Conservation (phyloP, 495 filamentous ascomycete genomes). For the Aspergillus ellipticus region DNA sequence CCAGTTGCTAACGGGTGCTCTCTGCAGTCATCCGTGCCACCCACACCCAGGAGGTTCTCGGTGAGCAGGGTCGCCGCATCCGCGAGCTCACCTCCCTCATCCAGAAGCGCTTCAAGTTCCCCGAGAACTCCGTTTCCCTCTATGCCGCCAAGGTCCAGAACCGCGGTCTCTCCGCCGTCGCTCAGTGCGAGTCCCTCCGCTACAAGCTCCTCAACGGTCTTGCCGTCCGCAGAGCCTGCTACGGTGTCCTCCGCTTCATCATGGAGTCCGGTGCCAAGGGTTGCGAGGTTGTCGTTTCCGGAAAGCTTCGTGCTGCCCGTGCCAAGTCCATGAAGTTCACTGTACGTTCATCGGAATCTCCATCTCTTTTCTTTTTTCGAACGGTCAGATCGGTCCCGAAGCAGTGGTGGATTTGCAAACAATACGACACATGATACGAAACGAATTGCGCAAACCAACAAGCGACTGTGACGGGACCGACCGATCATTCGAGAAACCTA, state of each 20-base stretch:
- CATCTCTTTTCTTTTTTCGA: background rate
- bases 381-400: background rate
- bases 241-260: slow-evolving; percentile 99
- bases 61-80: slow-evolving; percentile 99
- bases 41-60: slow-evolving; percentile 99
- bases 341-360: slow-evolving; percentile 44
- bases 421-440: background rate
- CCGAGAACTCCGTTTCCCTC: slow-evolving; percentile 98
- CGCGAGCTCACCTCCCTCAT: slow-evolving; percentile 99
- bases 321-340: slow-evolving; percentile 99
- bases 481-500: background rate
- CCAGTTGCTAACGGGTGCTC: slow-evolving; percentile 36
- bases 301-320: slow-evolving; percentile 96
- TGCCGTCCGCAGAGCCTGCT: slow-evolving; percentile 95
- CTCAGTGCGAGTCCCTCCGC: slow-evolving; percentile 98
- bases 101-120: slow-evolving; percentile 99
- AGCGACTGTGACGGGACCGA: background rate
- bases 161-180: slow-evolving; percentile 97
- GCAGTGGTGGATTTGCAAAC: background rate
- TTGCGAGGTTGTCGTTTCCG: slow-evolving; percentile 98
- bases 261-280: slow-evolving; percentile 99
- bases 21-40: slow-evolving; percentile 89
- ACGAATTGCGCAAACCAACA: background rate
- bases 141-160: slow-evolving; percentile 99
- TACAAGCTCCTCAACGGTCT: slow-evolving; percentile 99